Percentiles rank a stretch among this genome's conserved stretches.
phyloP scores from a whole-genome alignment of 495 filamentous ascomycete species.

The Eremomyces bilateralis region DNA sequence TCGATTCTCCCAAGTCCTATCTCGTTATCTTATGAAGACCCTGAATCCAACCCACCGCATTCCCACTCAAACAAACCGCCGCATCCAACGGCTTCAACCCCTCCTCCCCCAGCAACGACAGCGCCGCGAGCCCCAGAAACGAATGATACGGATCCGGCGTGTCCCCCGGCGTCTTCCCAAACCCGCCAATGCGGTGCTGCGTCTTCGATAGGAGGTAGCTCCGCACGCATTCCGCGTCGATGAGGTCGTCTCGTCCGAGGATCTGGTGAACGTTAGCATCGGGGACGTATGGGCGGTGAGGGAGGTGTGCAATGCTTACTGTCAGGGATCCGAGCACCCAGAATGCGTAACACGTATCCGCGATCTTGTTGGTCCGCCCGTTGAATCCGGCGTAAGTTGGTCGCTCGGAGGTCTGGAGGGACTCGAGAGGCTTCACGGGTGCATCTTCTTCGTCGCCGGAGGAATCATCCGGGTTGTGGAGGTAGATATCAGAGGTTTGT shows the following conservation, averaged over 20 bases:
- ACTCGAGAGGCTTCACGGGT: too few relatives aligned
- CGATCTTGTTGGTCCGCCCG: conserved; percentile 68
- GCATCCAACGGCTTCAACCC: conserved; percentile 12
- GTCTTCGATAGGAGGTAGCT: conserved; percentile 69
- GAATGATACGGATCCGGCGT: conserved; percentile 80
- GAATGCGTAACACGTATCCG: conserved; percentile 88
- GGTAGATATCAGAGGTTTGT: too few relatives aligned
- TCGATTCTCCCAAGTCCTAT: too few relatives aligned
- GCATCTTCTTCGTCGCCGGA: conserved; percentile 11
- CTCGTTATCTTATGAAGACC: neutral
- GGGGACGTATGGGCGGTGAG: conserved; percentile 1
- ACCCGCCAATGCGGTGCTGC: conserved; percentile 81
- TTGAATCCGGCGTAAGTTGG: conserved; percentile 43
- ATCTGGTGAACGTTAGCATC: conserved; percentile 24
- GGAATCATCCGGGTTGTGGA: conserved; percentile 18
- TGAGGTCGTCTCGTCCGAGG: conserved; percentile 36
- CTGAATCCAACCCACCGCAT: neutral
- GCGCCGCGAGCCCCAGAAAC: conserved; percentile 63
- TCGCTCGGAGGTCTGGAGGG: conserved; percentile 1
- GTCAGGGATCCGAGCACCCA: conserved; percentile 60
- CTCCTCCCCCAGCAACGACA: conserved; percentile 23
- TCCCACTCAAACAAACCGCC: conserved; percentile 24
- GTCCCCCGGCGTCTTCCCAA: conserved; percentile 62
- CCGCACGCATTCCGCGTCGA: conserved; percentile 37
- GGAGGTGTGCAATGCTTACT: too few relatives aligned